Conservation (phyloP, 768 basidiomycete species). For the Kwoniella sp. region DNA sequence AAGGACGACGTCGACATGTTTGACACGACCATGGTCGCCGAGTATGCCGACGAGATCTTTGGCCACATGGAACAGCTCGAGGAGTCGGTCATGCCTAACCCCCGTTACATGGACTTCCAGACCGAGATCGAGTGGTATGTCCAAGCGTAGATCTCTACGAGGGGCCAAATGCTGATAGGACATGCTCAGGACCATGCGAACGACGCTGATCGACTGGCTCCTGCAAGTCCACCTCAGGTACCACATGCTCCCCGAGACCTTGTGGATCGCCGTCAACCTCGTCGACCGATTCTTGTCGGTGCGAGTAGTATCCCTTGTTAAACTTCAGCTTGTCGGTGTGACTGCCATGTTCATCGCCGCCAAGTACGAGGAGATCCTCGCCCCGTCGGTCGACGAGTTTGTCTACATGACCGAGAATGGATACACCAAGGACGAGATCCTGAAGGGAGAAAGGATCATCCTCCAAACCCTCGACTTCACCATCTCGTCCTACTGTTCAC, state of each 20-base stretch:
- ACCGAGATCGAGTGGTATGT: constrained; percentile 65
- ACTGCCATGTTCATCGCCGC: constrained; percentile 99
- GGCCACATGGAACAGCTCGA: constrained; percentile 91
- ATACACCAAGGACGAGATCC: constrained; percentile 88
- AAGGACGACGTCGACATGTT: constrained; percentile 70
- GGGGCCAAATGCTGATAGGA: not conserved
- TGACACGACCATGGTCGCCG: constrained; percentile 94
- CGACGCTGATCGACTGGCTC: constrained; percentile 96
- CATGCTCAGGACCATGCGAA: constrained; percentile 75
- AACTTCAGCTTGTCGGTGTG: constrained; percentile 93
- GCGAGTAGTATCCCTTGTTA: constrained; percentile 79
- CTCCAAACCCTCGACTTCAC: constrained; percentile 89
- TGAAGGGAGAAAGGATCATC: constrained; percentile 96
- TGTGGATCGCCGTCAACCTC: constrained; percentile 98
- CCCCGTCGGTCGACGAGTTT: constrained; percentile 90
- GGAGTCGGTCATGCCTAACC: constrained; percentile 71
- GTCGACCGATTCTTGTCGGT: constrained; percentile 87
- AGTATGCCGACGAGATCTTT: constrained; percentile 98
- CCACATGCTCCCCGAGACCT: constrained; percentile 97
- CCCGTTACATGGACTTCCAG: constrained; percentile 90
- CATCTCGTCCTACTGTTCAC: constrained; percentile 95
- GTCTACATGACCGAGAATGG: constrained; percentile 96
- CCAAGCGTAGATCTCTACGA: not conserved
- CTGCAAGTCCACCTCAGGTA: constrained; percentile 95
- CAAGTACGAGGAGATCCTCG: constrained; percentile 98